A percentile compares a stretch with the other conserved stretches of the same genome.
Evolutionary conservation across 2,329 filamentous ascomycete genomes (phyloP).

Genomic region (Beauveria sp.): DNA sequence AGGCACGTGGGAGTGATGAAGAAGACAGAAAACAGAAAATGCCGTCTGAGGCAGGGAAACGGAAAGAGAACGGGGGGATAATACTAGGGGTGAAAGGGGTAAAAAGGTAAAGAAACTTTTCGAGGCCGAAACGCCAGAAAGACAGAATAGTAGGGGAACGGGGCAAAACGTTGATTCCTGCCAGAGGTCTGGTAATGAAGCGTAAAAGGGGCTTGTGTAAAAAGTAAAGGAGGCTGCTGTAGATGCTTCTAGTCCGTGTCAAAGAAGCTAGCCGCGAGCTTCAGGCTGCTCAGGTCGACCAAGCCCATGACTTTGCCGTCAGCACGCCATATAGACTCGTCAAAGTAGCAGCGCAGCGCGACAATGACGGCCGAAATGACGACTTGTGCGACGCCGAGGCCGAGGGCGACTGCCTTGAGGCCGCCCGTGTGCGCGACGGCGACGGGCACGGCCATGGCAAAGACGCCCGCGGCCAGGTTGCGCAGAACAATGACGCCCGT

Average conservation of each 20-base stretch:
- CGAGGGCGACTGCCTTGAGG: constrained; percentile 32
- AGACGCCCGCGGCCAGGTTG: constrained; percentile 32
- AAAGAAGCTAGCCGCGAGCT: constrained; percentile 38
- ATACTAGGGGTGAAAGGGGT: not conserved
- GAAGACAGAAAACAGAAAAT: not conserved
- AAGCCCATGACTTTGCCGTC: constrained; percentile 42
- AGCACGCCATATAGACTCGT: constrained; percentile 32
- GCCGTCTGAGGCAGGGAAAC: not conserved
- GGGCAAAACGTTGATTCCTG: not conserved
- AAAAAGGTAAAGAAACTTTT: not conserved
- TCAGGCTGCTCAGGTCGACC: constrained; percentile 36
- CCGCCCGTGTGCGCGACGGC: constrained; percentile 26
- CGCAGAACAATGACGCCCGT: constrained; percentile 34
- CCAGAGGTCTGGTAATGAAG: not conserved
- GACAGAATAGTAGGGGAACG: not conserved
- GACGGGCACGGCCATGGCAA: constrained; percentile 35
- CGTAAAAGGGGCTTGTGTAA: not conserved
- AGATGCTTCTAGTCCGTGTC: constrained; percentile 27
- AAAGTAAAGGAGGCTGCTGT: not conserved
- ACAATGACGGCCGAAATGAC: constrained; percentile 27
- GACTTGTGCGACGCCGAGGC: constrained; percentile 34
- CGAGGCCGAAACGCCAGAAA: not conserved
- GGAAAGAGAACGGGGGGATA: not conserved
- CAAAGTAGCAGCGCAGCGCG: constrained; percentile 34
- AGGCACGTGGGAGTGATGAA: not conserved